Base-by-base conservation (phyloP, 441 rosid species). In the Euphorbia corollata region DNA sequence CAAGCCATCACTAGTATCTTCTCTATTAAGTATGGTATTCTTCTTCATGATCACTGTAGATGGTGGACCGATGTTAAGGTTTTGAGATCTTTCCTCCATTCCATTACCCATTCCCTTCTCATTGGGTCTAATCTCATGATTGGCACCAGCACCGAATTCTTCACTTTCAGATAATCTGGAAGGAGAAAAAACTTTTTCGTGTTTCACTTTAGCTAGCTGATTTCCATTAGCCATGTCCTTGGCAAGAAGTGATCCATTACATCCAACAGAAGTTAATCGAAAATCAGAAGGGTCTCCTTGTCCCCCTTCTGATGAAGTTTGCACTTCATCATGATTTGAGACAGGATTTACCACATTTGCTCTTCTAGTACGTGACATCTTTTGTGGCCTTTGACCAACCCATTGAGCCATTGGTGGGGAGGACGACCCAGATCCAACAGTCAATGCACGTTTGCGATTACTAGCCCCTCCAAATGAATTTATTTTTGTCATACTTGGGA, bases 371-470 rank as follows among this genome's bases (percentile, higher is more conserved):
- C 92, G 89, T 38, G 84, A 78, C 23, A 74, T 83, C 59, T 86
- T 86, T 16, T 83, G 87, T 41, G 83, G 83, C 61, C 88, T 86
- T 65, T 86, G 89, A 64, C 87, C 85, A 71, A 61, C 84, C 89
- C 92, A 86, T 60, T 86, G 83, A 65, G 89, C 79, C 81, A 83
- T 73, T 16, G 87, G 78, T 30, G 83, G 83, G 19, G 87, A 79
- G 18, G 89, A 77, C 39, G 88, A 83, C 32, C 81, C 84, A 27
- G 88, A 83, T 24, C 82, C 85, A 27, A 82, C 63, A 22, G 87
- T 74, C 59, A 79, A n/a, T 34, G 86, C 65, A 56, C 82, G 85
- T 66, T 83, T 83, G 39, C 84, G 81, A 75, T 74, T 81, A 73
- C 74, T 80, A 47, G 76, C 50, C 61, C 72, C 84, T 51, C 73